Evolutionary conservation across 2,329 filamentous ascomycete species (phyloP).

Genomic region (Alternaria consortialis): DNA sequence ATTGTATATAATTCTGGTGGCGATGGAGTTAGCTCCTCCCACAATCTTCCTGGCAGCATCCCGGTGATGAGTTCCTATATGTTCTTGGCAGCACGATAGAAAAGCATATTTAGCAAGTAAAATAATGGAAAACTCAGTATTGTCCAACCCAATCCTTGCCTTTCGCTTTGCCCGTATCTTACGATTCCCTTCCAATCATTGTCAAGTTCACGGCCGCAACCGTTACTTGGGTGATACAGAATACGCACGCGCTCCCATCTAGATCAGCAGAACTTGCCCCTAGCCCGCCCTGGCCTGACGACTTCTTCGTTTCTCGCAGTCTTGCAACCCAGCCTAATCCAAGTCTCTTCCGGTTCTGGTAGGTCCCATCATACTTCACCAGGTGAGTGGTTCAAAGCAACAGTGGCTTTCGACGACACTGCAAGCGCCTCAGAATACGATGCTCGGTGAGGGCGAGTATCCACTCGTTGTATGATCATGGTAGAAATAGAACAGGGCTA

Average conservation of each 20-base stretch:
- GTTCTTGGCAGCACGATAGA: constrained; percentile 1
- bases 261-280: background rate
- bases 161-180: background rate
- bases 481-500: background rate
- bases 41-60: constrained; percentile 3
- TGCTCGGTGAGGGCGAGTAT: background rate
- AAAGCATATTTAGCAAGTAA: background rate
- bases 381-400: background rate
- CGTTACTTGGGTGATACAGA: constrained; percentile 5
- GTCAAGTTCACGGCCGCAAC: background rate
- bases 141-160: background rate
- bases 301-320: background rate
- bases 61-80: constrained; percentile 3
- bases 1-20: constrained; percentile 32
- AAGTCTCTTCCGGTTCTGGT: background rate
- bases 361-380: background rate
- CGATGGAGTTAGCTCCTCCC: constrained; percentile 5
- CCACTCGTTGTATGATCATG: background rate
- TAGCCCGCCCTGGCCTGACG: background rate
- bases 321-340: background rate
- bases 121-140: constrained; percentile 13
- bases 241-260: constrained; percentile 10
- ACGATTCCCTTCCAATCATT: background rate
- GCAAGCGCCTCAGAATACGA: background rate
- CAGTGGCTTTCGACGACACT: background rate